A percentile compares a stretch with the other conserved stretches of the same genome.
Evolutionary conservation across 2,329 filamentous ascomycete genomes (phyloP).

Genomic region (Iodosphaeria phyllophila): DNA sequence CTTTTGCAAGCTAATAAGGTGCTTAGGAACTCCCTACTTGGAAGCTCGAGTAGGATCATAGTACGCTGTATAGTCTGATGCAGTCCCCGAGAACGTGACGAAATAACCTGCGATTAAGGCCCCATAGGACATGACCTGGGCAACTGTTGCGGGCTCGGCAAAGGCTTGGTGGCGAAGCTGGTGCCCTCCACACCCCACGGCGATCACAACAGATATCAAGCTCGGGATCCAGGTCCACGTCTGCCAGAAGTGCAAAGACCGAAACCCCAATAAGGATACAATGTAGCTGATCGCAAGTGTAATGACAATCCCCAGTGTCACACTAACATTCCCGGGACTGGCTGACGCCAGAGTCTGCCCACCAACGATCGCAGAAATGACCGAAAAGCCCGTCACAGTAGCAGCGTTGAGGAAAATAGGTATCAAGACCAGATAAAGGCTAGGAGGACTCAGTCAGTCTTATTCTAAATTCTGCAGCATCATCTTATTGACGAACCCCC

Average conservation of each 20-base stretch:
- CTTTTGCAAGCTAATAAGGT: neutral
- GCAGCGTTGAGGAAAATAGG: slow-evolving; percentile 35
- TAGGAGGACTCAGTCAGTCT: no score
- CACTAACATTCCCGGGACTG: slow-evolving; percentile 23
- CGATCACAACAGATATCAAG: slow-evolving; percentile 29
- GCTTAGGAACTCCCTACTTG: slow-evolving; percentile 11
- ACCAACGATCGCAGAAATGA: slow-evolving; percentile 35
- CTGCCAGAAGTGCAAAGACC: slow-evolving; percentile 32
- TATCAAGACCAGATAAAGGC: slow-evolving; percentile 28
- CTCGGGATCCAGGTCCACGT: slow-evolving; percentile 38
- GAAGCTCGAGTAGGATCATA: slow-evolving; percentile 25
- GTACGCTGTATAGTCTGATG: slow-evolving; percentile 39
- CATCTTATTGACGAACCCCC: slow-evolving; percentile 24
- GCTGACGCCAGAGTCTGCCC: slow-evolving; percentile 32
- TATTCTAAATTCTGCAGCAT: no score
- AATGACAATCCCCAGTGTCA: slow-evolving; percentile 37
- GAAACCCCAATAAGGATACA: slow-evolving; percentile 36
- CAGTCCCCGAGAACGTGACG: slow-evolving; percentile 33
- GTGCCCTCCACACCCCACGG: slow-evolving; percentile 32
- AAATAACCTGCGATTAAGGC: slow-evolving; percentile 31
- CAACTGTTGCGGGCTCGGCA: slow-evolving; percentile 6
- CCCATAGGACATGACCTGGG: slow-evolving; percentile 21
- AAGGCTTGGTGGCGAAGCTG: slow-evolving; percentile 15
- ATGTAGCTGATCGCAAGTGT: slow-evolving; percentile 30
- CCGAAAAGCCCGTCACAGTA: slow-evolving; percentile 36